Conservation (phyloP, 495 filamentous ascomycete genomes). For the Trichoderma reesei region DNA sequence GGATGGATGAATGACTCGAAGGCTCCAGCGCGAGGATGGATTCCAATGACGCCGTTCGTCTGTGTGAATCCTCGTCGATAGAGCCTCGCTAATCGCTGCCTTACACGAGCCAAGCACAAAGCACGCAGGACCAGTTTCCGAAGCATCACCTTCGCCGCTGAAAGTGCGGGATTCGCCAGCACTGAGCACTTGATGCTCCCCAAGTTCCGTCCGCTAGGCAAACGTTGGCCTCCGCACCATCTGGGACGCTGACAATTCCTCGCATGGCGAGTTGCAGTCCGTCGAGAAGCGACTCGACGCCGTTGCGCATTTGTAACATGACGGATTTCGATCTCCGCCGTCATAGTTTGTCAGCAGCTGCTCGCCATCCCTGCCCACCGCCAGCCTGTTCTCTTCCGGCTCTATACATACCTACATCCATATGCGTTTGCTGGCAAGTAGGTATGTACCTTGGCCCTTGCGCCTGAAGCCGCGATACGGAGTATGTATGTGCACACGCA, state of each 20-base stretch:
- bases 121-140: not conserved
- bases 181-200: not conserved
- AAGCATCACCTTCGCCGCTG: not conserved
- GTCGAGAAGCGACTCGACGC: no score
- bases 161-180: not conserved
- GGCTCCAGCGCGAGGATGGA: not conserved
- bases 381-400: not conserved
- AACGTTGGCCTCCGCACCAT: not conserved
- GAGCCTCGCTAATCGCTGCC: not conserved
- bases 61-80: not conserved
- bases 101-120: not conserved
- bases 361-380: not conserved
- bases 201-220: not conserved
- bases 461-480: not conserved
- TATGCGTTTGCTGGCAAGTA: not conserved
- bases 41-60: not conserved
- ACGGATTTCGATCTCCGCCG: no score
- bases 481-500: no score
- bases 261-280: not conserved
- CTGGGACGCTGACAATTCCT: not conserved
- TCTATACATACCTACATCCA: not conserved
- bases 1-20: not conserved
- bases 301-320: no score
- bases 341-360: not conserved
- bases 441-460: not conserved